Base-by-base conservation (phyloP, 257 asterid genomes). In the Lavandula angustifolia region DNA sequence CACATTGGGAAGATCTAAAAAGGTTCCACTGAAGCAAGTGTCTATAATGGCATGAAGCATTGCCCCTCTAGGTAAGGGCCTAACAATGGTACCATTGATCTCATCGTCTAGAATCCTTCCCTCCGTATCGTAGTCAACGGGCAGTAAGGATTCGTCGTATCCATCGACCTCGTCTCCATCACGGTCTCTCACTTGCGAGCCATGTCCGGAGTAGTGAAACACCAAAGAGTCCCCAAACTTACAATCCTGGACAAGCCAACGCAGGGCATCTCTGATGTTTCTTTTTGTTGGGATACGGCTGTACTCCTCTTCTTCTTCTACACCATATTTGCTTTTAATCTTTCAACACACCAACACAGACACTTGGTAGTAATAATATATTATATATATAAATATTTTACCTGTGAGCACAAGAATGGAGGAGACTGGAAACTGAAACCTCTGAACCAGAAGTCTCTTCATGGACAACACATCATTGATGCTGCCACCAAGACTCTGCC, bases 151-250 rank as follows among this genome's bases (percentile, higher is more conserved):
- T 74, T 88, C 96, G 33, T 91, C 98, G 4, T 73, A 62, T 58
- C 95, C 98, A 40, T 91, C 98, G 12, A 77, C 13, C 78, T 91
- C 98, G 51, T 91, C 98, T 13, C 96, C 91, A 12, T 78, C 79
- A 1, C 44, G 68, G 69, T 91, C 96, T 16, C 60, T 66, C 66
- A 88, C 85, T 40, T 51, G 85, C 5, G 96, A 79, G 6, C 85
- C 96, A 27, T 86, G 98, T 29, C 98, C 98, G 0, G 95, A 83
- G 79, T 91, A 91, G 77, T 83, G 80, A 58, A 91, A 91, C 81
- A 91, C 83, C 81, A 91, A 71, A 29, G 98, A 88, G 70, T 91
- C 98, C 60, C 95, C 86, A 1, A 87, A 57, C 73, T 71, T 85
- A 70, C 88, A 77, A 0, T 87, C 95, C 22, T 79, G 87, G 40